Base-by-base conservation (phyloP, 2,329 filamentous ascomycete genomes). In the Tothia fuscella region DNA sequence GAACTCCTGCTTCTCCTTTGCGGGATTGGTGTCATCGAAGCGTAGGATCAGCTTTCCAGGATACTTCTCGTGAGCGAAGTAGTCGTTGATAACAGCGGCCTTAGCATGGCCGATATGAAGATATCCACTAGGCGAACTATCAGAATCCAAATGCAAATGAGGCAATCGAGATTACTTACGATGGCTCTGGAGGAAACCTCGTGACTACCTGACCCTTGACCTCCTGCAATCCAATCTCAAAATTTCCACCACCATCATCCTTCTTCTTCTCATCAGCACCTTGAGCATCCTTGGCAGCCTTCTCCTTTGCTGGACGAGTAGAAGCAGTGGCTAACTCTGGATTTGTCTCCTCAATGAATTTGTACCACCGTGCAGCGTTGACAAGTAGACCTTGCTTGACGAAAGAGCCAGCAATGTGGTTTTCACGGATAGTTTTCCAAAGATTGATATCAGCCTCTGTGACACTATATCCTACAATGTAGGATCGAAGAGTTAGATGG, bases 31-130 rank as follows among this genome's bases (percentile, higher is more conserved):
- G 57, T 98, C 91, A 58, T 98, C 91, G 56, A 98, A 91, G 46
- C 91, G 83, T 38, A 96, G 76, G 46, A 93, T 78, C 53, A 98
- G 71, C 54, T 82, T 93, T 54, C 91, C 91, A 46, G 89, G 80
- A 70, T 93, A 93, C 52, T 86, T 83, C 59, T 87, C 81, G 62
- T 95, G 87, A 33, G 87, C 89, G 53, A 96, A 96, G 71, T 93
- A 96, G 61, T 96, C 88, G 66, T 91, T 94, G 44, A 96, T 76
- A 42, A 93, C 72, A 5, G 87, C 87, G 22, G 87, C 87, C 66
- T 96, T 96, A 51, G 87, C 86, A 66, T 96, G 89, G 41, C 89
- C 89, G 49, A 95, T 93, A 65, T 95, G 89, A 33, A 95, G 76
- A 59, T 93, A 94, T 47, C 87, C 87, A 50, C 49, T 57, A 24